Evolutionary conservation across 108 stramenopile genomes (phyloP), one percentile per base, ranked within the genome.

Genomic region (Asterionellopsis glacialis): DNA sequence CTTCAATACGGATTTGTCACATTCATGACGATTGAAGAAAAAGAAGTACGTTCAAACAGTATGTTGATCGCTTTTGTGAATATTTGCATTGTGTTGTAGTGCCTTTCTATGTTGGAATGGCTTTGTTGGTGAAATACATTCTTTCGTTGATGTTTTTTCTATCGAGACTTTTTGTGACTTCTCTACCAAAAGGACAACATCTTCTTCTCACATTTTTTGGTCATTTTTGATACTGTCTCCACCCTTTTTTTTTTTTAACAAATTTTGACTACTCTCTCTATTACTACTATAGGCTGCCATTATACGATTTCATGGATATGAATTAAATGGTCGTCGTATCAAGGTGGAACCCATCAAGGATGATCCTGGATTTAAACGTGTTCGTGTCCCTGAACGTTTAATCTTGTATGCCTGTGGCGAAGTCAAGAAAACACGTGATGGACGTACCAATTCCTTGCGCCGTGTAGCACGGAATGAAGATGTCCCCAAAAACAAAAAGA

Each of bases 1-100:
- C 57, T 84, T 51, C 56, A 58, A 63, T 91, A 87, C 74, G 89
- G 85, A 0, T 91, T 91, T 78, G 89, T 77, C 44, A 79, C 74
- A 16, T 84, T 84, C 76, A 74, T 71, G 16, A 73, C 74, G 33
- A 76, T 80, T 43, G 79, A 80, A 62, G 87, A 88, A 47, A 84
- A 80, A 61, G 87, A 84, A 70, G 86, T 87, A 60, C 65, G 83
- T 52, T n/a, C n/a, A n/a, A n/a, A 23, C 2, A 11, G 25, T 26
- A n/a, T n/a, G n/a, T n/a, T n/a, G n/a, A n/a, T n/a, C n/a, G n/a
- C 18, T 11, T 19, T 11, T n/a, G 11, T 19, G 15, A 11, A n/a
- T n/a, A n/a, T n/a, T n/a, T n/a, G n/a, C n/a, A 33, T 33, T 33
- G 7, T 33, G 33, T 33, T 33, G 33, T 33, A n/a, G n/a, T n/a